A percentile compares a stretch with the other conserved stretches of the same genome.
These are phyloP conservation scores for Xeromyces bisporus DNA, from an alignment of 495 filamentous ascomycete species.

Conservation along the genomic window DNA sequence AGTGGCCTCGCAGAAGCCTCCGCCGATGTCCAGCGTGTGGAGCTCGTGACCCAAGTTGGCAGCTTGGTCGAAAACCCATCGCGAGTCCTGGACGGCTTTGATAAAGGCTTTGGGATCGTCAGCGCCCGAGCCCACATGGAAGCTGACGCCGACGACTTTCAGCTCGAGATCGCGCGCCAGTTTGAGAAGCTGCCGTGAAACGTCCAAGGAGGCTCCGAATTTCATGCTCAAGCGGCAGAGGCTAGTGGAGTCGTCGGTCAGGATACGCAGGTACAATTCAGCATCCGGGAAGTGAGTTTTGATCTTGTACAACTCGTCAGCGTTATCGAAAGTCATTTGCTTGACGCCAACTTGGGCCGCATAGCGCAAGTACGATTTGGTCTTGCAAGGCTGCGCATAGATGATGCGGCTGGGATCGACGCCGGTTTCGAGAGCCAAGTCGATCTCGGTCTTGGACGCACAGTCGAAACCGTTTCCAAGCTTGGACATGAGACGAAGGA, in stretches of 20 bases:
- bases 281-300: slow-evolving; percentile 76
- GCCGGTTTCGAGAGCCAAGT: slow-evolving; percentile 72
- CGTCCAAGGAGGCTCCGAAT: slow-evolving; percentile 80
- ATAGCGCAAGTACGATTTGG: slow-evolving; percentile 88
- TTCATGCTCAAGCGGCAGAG: slow-evolving; percentile 90
- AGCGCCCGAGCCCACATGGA: slow-evolving; percentile 93
- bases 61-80: slow-evolving; percentile 79
- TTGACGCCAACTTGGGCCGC: slow-evolving; percentile 70
- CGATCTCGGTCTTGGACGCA: slow-evolving; percentile 92
- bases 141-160: slow-evolving; percentile 90
- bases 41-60: slow-evolving; percentile 57
- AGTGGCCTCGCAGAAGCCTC: slow-evolving; percentile 73
- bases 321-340: slow-evolving; percentile 98
- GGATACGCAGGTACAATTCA: slow-evolving; percentile 81
- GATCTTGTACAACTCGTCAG: slow-evolving; percentile 95
- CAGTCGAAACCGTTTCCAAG: slow-evolving; percentile 96
- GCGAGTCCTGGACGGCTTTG: slow-evolving; percentile 79
- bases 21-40: slow-evolving; percentile 84
- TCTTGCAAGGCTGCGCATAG: slow-evolving; percentile 98
- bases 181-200: slow-evolving; percentile 57
- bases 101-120: slow-evolving; percentile 76
- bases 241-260: slow-evolving; percentile 89
- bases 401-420: slow-evolving; percentile 88
- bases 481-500: slow-evolving; percentile 69
- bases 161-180: slow-evolving; percentile 78